These are phyloP conservation scores for Sporothrix schenckii DNA, from an alignment of 2,329 filamentous ascomycete species.

Conservation along the genomic window DNA sequence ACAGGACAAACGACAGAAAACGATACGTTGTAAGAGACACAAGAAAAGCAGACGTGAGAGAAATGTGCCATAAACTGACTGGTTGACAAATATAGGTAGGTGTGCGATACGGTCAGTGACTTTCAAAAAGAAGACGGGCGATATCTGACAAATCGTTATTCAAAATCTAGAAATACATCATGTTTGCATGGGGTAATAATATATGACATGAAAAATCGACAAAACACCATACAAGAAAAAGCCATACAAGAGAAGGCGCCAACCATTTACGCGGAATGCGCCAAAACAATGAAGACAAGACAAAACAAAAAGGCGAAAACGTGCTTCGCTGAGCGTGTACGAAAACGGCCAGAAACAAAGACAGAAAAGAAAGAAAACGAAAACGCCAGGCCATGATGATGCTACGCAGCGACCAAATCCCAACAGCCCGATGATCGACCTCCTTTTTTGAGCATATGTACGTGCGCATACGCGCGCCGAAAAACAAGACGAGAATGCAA, in stretches of 20 bases:
- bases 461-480: not conserved
- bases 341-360: not conserved
- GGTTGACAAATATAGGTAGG: not conserved
- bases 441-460: conserved; percentile 5
- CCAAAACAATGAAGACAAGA: not conserved
- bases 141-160: not conserved
- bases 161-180: not conserved
- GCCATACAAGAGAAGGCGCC: not conserved
- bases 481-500: not conserved
- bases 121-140: not conserved
- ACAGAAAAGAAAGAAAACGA: not conserved
- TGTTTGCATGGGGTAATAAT: conserved; percentile 7
- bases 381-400: conserved; percentile 21
- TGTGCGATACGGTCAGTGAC: not conserved
- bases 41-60: not conserved
- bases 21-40: not conserved
- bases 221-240: not conserved
- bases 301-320: not conserved
- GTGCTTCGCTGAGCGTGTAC: conserved; percentile 10
- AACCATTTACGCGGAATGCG: not conserved
- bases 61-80: not conserved
- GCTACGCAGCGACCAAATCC: conserved; percentile 9
- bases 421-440: conserved; percentile 1
- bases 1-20: not conserved
- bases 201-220: not conserved